Conservation (phyloP, 176 grass and related monocot species). For the Musa beccarii region DNA sequence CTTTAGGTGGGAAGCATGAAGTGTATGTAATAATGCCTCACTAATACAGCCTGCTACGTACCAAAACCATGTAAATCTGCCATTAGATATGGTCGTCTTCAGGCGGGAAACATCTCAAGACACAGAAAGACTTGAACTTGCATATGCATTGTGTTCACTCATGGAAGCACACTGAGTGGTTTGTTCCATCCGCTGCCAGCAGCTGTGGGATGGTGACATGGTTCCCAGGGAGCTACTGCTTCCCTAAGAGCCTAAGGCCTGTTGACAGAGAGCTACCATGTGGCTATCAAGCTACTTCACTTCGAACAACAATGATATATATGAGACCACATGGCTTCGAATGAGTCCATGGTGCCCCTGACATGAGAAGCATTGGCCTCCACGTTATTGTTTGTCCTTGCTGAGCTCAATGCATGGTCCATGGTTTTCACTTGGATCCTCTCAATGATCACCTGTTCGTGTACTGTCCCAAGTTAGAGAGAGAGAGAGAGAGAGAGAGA, state of each 20-base stretch:
- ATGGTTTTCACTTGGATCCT: constrained; percentile 18
- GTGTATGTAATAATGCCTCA: no score
- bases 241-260: background rate
- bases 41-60: no score
- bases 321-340: constrained; percentile 4
- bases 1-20: no score
- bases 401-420: constrained; percentile 14
- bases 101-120: no score
- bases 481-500: background rate
- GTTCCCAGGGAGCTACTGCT: background rate
- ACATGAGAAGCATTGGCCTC: constrained; percentile 23
- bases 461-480: constrained; percentile 6
- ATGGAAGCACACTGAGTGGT: no score
- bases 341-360: constrained; percentile 10
- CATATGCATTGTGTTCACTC: no score
- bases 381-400: constrained; percentile 26
- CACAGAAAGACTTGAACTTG: no score
- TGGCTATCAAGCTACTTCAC: background rate
- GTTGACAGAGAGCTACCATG: background rate
- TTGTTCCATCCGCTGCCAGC: no score
- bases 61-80: no score
- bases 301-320: background rate
- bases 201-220: background rate
- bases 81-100: no score
- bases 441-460: background rate